Conservation (phyloP, 805 yeast genomes). For the Kodamaea sagamina region DNA sequence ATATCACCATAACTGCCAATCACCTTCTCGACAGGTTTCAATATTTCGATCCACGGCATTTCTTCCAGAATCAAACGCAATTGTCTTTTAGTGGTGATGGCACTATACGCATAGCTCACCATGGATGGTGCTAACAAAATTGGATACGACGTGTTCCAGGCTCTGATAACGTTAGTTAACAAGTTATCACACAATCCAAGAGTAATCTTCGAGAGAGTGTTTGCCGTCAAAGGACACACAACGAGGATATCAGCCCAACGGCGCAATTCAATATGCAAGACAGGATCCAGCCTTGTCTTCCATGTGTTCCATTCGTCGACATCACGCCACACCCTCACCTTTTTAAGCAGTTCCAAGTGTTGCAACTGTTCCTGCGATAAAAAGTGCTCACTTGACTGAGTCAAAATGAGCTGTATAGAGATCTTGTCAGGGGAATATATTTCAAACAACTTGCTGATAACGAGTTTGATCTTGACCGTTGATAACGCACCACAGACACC, state of each 20-base stretch:
- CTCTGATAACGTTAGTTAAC: slow-evolving; percentile 85
- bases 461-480: slow-evolving; percentile 51
- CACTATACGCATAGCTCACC: slow-evolving; percentile 90
- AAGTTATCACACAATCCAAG: slow-evolving; percentile 91
- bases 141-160: slow-evolving; percentile 94
- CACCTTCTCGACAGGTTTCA: slow-evolving; percentile 93
- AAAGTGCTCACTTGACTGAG: slow-evolving; percentile 55
- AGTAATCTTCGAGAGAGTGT: slow-evolving; percentile 85
- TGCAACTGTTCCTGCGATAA: slow-evolving; percentile 47
- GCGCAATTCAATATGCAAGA: slow-evolving; percentile 88
- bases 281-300: slow-evolving; percentile 82
- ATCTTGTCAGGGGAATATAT: slow-evolving; percentile 53
- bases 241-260: slow-evolving; percentile 95
- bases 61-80: slow-evolving; percentile 75
- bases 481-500: slow-evolving; percentile 63
- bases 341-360: slow-evolving; percentile 39
- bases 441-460: slow-evolving; percentile 53
- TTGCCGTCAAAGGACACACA: slow-evolving; percentile 94
- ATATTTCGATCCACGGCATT: slow-evolving; percentile 93
- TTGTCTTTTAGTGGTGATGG: slow-evolving; percentile 85
- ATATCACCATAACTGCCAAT: slow-evolving; percentile 92
- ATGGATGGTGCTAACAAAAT: slow-evolving; percentile 92
- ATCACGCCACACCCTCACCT: slow-evolving; percentile 57
- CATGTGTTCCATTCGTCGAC: slow-evolving; percentile 71
- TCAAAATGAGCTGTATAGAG: slow-evolving; percentile 54